phyloP scores from a whole-genome alignment of 2,329 filamentous ascomycete species.

The Beauveria australis region DNA sequence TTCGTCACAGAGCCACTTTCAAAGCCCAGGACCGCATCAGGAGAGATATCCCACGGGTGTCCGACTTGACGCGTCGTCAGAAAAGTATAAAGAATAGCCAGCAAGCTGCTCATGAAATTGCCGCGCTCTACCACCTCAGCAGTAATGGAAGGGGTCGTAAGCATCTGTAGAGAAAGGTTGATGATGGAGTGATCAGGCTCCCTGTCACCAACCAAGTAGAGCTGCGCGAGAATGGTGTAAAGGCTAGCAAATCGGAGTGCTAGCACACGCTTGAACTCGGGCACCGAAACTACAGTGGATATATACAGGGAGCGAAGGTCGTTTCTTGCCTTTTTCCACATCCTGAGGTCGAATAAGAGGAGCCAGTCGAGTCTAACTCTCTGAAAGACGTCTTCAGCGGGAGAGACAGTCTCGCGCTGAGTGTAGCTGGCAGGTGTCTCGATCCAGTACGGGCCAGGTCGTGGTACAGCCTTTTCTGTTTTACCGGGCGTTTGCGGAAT shows the following conservation, averaged over 20 bases:
- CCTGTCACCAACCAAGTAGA: constrained; percentile 91
- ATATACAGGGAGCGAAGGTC: constrained; percentile 91
- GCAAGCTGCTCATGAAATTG: constrained; percentile 90
- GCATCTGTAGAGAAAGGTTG: constrained; percentile 91
- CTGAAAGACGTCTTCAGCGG: constrained; percentile 81
- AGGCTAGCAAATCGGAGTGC: constrained; percentile 89
- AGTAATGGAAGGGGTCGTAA: constrained; percentile 94
- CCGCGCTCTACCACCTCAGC: constrained; percentile 90
- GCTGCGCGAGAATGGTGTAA: constrained; percentile 85
- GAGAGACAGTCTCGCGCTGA: constrained; percentile 52
- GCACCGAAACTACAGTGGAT: constrained; percentile 89
- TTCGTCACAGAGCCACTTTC: constrained; percentile 94
- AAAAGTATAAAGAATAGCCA: constrained; percentile 97
- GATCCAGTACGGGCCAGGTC: constrained; percentile 76
- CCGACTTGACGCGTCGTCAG: constrained; percentile 92
- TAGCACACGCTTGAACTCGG: constrained; percentile 89
- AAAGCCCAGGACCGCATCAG: constrained; percentile 79
- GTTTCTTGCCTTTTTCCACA: constrained; percentile 94
- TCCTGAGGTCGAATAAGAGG: constrained; percentile 83
- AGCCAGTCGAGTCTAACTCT: constrained; percentile 89
- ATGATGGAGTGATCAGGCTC: constrained; percentile 98
- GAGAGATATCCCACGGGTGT: constrained; percentile 81
- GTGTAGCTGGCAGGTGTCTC: constrained; percentile 66
- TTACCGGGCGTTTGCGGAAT: constrained; percentile 77
- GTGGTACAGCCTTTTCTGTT: constrained; percentile 39